Evolutionary conservation across 108 stramenopile genomes (phyloP).

Genomic region (Schizochytrium sp.): DNA sequence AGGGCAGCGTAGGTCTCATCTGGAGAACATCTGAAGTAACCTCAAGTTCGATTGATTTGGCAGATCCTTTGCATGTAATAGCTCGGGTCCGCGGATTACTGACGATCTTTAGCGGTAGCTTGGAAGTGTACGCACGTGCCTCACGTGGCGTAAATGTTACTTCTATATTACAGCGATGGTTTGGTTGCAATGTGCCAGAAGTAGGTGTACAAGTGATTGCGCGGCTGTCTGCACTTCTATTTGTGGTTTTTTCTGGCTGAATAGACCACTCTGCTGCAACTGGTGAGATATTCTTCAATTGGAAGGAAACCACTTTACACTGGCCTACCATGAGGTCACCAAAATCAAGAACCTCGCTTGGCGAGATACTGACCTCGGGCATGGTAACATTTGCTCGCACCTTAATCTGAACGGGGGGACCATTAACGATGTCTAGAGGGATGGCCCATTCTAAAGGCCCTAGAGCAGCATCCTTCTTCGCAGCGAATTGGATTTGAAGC

Average conservation of each 20-base stretch:
- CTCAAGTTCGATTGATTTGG: slow-evolving; percentile 62
- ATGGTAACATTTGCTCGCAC: slow-evolving; percentile 8
- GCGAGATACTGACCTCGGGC: background rate
- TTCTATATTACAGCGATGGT: slow-evolving; percentile 66
- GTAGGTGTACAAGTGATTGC: slow-evolving; percentile 60
- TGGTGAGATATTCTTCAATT: slow-evolving; percentile 65
- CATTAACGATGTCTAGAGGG: slow-evolving; percentile 33
- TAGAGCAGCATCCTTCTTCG: slow-evolving; percentile 66
- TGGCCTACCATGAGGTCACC: slow-evolving; percentile 68
- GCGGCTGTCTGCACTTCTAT: slow-evolving; percentile 54
- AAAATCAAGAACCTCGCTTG: slow-evolving; percentile 62
- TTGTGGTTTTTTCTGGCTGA: slow-evolving; percentile 61
- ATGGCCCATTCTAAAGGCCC: background rate
- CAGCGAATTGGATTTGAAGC: slow-evolving; percentile 69
- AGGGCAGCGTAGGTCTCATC: slow-evolving; percentile 76
- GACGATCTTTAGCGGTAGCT: slow-evolving; percentile 70
- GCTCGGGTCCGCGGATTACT: slow-evolving; percentile 59
- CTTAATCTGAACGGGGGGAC: background rate
- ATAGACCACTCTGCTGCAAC: slow-evolving; percentile 64
- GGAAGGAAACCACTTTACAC: slow-evolving; percentile 71
- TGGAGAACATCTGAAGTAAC: slow-evolving; percentile 68
- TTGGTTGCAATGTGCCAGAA: slow-evolving; percentile 68
- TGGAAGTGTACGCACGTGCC: slow-evolving; percentile 64
- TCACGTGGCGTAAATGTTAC: slow-evolving; percentile 77
- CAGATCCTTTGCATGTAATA: slow-evolving; percentile 69